phyloP scores from a whole-genome alignment of 225 moss, liverwort and hornwort genomes.

The Climacium dendroides region DNA sequence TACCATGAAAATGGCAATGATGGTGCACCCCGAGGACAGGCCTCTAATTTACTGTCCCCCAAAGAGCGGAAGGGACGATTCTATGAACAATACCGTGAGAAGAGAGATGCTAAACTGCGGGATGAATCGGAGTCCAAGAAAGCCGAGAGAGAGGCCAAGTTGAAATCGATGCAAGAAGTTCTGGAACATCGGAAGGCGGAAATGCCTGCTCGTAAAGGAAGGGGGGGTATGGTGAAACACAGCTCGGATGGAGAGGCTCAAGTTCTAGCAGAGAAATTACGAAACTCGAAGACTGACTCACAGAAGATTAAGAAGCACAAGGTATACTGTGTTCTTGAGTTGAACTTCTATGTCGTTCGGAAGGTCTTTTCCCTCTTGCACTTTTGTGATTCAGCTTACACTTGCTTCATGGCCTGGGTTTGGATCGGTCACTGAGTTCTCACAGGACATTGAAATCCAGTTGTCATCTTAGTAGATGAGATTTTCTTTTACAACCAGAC shows the following conservation, averaged over 20 bases:
- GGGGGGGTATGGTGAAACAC: slow-evolving; percentile 41
- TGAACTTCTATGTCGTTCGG: neutral
- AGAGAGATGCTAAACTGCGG: slow-evolving; percentile 84
- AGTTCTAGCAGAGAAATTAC: slow-evolving; percentile 57
- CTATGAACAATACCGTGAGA: slow-evolving; percentile 85
- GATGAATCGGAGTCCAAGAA: slow-evolving; percentile 82
- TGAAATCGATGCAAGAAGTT: slow-evolving; percentile 94
- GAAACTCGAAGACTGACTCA: slow-evolving; percentile 38
- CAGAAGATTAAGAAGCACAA: slow-evolving; percentile 62
- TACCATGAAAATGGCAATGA: slow-evolving; percentile 40
- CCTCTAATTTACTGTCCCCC: slow-evolving; percentile 34
- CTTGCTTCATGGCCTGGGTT: neutral
- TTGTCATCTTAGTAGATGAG: neutral
- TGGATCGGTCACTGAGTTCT: neutral
- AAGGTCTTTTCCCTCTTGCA: neutral
- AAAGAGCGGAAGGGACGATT: slow-evolving; percentile 84
- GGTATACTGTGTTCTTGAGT: slow-evolving; percentile 16
- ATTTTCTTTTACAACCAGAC: neutral
- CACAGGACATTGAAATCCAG: neutral
- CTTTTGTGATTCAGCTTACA: neutral
- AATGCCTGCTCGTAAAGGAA: slow-evolving; percentile 70
- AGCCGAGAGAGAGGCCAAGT: slow-evolving; percentile 80
- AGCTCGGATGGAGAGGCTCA: slow-evolving; percentile 63
- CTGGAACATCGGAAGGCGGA: slow-evolving; percentile 86
- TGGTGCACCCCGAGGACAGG: slow-evolving; percentile 20